Evolutionary conservation across 805 yeast genomes (phyloP).

Genomic region (Yarrowia porcina): DNA sequence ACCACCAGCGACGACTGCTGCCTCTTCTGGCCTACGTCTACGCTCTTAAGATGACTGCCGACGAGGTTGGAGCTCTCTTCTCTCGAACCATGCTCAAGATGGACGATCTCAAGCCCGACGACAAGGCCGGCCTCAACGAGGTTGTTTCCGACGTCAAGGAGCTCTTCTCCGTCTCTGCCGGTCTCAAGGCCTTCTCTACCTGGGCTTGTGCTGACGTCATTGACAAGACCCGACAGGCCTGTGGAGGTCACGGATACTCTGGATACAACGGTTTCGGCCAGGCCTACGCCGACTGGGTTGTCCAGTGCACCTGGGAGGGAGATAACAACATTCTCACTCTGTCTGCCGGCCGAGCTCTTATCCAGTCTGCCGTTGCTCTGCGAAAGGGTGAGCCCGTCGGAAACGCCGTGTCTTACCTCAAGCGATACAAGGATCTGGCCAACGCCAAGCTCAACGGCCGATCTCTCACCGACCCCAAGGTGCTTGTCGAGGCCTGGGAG

Average conservation of each 20-base stretch:
- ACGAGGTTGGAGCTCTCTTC: slow-evolving; percentile 55
- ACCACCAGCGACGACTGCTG: slow-evolving; percentile 82
- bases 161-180: slow-evolving; percentile 79
- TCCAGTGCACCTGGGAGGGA: slow-evolving; percentile 98
- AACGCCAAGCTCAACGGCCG: slow-evolving; percentile 31
- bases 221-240: slow-evolving; percentile 87
- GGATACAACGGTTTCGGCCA: slow-evolving; percentile 89
- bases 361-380: slow-evolving; percentile 47
- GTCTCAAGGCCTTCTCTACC: slow-evolving; percentile 83
- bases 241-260: slow-evolving; percentile 96
- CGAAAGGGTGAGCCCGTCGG: slow-evolving; percentile 47
- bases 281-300: slow-evolving; percentile 91
- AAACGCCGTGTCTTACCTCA: slow-evolving; percentile 47
- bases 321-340: slow-evolving; percentile 85
- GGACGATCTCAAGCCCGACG: slow-evolving; percentile 49
- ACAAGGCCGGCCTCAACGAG: slow-evolving; percentile 46
- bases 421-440: slow-evolving; percentile 30
- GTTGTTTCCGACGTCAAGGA: slow-evolving; percentile 63
- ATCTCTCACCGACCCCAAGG: slow-evolving; percentile 34
- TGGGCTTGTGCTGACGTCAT: slow-evolving; percentile 80
- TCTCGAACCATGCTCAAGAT: slow-evolving; percentile 43
- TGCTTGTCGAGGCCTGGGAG: slow-evolving; percentile 41
- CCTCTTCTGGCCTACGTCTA: slow-evolving; percentile 82
- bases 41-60: slow-evolving; percentile 69
- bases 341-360: slow-evolving; percentile 75